These are phyloP conservation scores for Moesziomyces aphidis DNA, from an alignment of 1,284 basidiomycete genomes.

Conservation along the genomic window DNA sequence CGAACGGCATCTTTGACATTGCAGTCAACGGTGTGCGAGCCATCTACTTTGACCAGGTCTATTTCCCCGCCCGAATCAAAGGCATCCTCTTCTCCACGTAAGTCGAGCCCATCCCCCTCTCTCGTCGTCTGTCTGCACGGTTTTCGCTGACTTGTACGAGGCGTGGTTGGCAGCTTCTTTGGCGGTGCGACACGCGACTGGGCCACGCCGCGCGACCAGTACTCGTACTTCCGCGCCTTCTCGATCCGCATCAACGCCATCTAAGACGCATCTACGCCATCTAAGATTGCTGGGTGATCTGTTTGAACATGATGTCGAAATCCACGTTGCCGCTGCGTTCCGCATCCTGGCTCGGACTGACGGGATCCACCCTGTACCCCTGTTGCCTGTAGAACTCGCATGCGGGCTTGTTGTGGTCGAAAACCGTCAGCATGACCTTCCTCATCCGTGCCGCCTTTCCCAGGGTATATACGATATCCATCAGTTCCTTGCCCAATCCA, in stretches of 20 bases:
- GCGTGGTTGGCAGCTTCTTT: too few relatives aligned
- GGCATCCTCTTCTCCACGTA: slow-evolving; percentile 51
- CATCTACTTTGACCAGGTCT: slow-evolving; percentile 36
- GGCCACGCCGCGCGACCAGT: slow-evolving; percentile 37
- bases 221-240: slow-evolving; percentile 42
- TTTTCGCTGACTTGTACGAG: too few relatives aligned
- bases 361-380: slow-evolving; percentile 70
- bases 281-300: background rate
- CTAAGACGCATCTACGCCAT: slow-evolving; percentile 20
- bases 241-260: slow-evolving; percentile 26
- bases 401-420: slow-evolving; percentile 30
- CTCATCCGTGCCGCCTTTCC: slow-evolving; percentile 10
- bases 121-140: too few relatives aligned
- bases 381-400: slow-evolving; percentile 28
- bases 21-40: slow-evolving; percentile 16
- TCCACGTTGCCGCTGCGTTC: slow-evolving; percentile 12
- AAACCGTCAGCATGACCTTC: slow-evolving; percentile 48
- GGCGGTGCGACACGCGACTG: slow-evolving; percentile 41
- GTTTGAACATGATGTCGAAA: slow-evolving; percentile 40
- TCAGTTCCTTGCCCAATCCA: slow-evolving; percentile 34
- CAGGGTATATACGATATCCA: slow-evolving; percentile 21
- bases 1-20: slow-evolving; percentile 36
- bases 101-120: slow-evolving; percentile 3
- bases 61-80: slow-evolving; percentile 24
- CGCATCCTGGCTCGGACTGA: slow-evolving; percentile 16